phyloP scores from a whole-genome alignment of 169 alveolate species.

The Amoebophrya sp. region DNA sequence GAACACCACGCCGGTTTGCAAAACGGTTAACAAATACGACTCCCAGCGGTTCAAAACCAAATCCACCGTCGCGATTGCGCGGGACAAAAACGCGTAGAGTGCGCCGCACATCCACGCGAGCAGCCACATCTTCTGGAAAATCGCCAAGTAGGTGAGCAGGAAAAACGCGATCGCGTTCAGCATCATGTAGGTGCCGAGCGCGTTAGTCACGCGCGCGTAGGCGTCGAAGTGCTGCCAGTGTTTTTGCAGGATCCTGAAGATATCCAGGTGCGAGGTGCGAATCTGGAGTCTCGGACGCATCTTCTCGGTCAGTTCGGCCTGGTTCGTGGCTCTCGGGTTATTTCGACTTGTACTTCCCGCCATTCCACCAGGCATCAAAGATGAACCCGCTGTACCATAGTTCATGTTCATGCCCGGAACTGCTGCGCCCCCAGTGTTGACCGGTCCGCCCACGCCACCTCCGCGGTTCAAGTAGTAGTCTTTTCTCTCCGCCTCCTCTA shows the following conservation, averaged over 20 bases:
- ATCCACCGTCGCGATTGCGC: neutral
- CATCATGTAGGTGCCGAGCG: neutral
- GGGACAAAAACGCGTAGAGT: neutral
- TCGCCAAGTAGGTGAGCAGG: neutral
- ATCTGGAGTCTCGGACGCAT: neutral
- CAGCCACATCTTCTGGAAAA: neutral
- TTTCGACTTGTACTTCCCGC: neutral
- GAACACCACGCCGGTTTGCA: neutral
- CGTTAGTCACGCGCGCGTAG: neutral
- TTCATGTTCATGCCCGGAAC: too few relatives aligned
- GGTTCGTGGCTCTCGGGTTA: neutral
- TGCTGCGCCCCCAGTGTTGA: neutral
- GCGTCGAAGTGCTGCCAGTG: neutral
- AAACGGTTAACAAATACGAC: neutral
- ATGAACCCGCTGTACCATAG: too few relatives aligned
- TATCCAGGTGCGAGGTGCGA: neutral
- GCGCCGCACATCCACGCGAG: neutral
- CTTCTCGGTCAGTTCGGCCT: neutral
- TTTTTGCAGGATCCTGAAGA: neutral
- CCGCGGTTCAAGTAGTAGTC: neutral
- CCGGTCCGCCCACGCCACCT: neutral
- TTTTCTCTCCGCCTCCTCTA: neutral
- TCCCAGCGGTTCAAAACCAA: neutral
- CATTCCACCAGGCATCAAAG: neutral
- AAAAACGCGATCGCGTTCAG: neutral